phyloP scores from a whole-genome alignment of 129 eudicot genomes.

The Saussurea involucrata region DNA sequence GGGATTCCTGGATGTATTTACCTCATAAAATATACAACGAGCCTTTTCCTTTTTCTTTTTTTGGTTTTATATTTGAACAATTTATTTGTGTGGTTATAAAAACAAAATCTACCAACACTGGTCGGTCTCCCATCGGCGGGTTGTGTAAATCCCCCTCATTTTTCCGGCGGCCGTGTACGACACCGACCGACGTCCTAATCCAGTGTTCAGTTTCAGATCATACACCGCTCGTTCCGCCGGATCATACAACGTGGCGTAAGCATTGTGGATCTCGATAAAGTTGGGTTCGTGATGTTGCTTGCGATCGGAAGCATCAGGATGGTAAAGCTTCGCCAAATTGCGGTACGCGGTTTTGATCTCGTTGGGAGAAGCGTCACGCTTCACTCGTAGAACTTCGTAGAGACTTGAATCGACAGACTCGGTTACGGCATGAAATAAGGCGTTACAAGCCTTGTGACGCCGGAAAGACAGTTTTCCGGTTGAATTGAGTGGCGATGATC shows the following conservation, averaged over 20 bases:
- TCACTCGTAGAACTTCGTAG: conserved; percentile 64
- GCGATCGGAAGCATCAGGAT: conserved; percentile 56
- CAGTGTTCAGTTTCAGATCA: conserved; percentile 34
- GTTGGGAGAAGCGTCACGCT: conserved; percentile 48
- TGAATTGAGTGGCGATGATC: background rate
- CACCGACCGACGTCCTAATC: conserved; percentile 15
- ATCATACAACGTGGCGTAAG: conserved; percentile 69
- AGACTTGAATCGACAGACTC: conserved; percentile 30
- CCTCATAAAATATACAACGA: conserved; percentile 3
- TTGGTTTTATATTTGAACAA: background rate
- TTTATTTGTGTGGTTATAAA: background rate
- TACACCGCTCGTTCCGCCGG: conserved; percentile 65
- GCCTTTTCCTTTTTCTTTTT: background rate
- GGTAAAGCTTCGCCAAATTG: conserved; percentile 70
- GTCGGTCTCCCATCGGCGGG: conserved; percentile 88
- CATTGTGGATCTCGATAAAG: conserved; percentile 64
- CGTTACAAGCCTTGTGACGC: conserved; percentile 4
- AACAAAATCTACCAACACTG: conserved; percentile 67
- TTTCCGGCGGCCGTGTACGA: conserved; percentile 16
- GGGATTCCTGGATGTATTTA: background rate
- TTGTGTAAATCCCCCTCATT: conserved; percentile 28
- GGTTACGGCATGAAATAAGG: conserved; percentile 27
- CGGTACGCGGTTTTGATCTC: conserved; percentile 84
- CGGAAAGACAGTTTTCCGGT: conserved; percentile 7
- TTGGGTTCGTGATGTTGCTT: conserved; percentile 48